Percentiles rank a stretch among this genome's conserved stretches.
phyloP scores from a whole-genome alignment of 495 filamentous ascomycete genomes.

The Neurospora sp. region DNA sequence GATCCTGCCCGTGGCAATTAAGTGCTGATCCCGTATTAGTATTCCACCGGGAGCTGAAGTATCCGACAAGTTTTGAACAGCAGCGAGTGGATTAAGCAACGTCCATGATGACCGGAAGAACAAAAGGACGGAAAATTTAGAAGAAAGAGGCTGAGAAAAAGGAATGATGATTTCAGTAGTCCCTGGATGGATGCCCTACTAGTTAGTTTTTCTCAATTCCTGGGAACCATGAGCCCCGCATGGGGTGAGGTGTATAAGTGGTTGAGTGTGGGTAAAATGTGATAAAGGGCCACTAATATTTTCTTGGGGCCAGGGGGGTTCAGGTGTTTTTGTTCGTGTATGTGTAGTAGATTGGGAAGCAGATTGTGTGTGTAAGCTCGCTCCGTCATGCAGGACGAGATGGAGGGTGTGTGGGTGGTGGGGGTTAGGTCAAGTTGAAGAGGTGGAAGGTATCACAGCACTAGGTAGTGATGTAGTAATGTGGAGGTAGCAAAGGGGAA shows the following conservation, averaged over 20 bases:
- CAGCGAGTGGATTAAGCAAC: constrained; percentile 1
- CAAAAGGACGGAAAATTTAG: neutral
- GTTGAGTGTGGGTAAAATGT: neutral
- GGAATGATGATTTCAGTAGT: neutral
- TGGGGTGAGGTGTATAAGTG: neutral
- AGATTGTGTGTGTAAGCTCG: neutral
- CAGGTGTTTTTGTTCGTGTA: neutral
- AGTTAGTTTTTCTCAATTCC: neutral
- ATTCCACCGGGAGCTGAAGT: constrained; percentile 6
- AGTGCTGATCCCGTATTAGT: constrained; percentile 9
- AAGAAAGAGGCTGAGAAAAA: neutral
- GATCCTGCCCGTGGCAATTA: constrained; percentile 9
- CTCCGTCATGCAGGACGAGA: neutral
- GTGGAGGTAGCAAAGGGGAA: neutral
- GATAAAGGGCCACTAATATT: neutral
- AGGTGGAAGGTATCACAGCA: neutral
- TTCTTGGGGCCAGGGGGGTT: neutral
- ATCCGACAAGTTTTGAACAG: neutral
- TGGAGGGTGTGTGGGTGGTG: neutral
- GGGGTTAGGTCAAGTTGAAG: neutral
- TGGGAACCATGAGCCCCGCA: neutral
- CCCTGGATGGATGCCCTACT: neutral
- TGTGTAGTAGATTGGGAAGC: neutral
- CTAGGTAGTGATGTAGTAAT: neutral
- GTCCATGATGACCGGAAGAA: constrained; percentile 2